phyloP scores from a whole-genome alignment of 2,329 filamentous ascomycete species.

The Penicillium crustosum region DNA sequence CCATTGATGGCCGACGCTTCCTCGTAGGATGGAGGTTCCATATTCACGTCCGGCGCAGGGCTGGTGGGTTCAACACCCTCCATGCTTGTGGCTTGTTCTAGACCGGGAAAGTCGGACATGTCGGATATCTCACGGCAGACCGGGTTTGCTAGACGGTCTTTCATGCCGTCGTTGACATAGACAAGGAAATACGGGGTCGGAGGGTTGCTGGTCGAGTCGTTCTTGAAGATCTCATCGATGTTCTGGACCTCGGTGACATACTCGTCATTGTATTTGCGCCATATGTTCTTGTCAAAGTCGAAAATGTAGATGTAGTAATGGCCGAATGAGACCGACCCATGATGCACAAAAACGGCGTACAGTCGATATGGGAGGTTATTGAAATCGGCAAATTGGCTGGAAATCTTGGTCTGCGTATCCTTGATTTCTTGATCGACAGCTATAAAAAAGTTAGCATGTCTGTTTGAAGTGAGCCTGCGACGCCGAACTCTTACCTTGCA shows the following conservation, averaged over 20 bases:
- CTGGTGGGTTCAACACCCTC: constrained; percentile 18
- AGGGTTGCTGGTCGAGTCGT: constrained; percentile 59
- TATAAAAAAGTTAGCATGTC: constrained; percentile 11
- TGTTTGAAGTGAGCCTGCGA: background rate
- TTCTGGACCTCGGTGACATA: constrained; percentile 68
- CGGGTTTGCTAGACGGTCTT: constrained; percentile 59
- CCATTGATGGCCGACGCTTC: constrained; percentile 18
- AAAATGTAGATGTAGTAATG: constrained; percentile 98
- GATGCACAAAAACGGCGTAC: constrained; percentile 91
- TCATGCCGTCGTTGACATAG: constrained; percentile 70
- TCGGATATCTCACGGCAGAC: constrained; percentile 50
- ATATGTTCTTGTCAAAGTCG: constrained; percentile 77
- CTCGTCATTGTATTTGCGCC: constrained; percentile 94
- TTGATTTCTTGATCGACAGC: constrained; percentile 49
- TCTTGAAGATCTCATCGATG: constrained; percentile 66
- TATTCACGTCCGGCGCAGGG: constrained; percentile 25
- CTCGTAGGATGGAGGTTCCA: constrained; percentile 34
- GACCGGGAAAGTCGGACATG: constrained; percentile 6
- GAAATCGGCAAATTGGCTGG: constrained; percentile 62
- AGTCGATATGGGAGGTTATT: constrained; percentile 72
- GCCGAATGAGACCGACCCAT: constrained; percentile 65
- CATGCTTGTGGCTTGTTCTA: constrained; percentile 12
- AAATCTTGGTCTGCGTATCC: constrained; percentile 50
- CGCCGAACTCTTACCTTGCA: constrained; percentile 40
- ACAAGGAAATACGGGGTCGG: constrained; percentile 83